These are phyloP conservation scores for Trichoderma citrinoviride DNA, from an alignment of 2,329 filamentous ascomycete species.

Conservation along the genomic window DNA sequence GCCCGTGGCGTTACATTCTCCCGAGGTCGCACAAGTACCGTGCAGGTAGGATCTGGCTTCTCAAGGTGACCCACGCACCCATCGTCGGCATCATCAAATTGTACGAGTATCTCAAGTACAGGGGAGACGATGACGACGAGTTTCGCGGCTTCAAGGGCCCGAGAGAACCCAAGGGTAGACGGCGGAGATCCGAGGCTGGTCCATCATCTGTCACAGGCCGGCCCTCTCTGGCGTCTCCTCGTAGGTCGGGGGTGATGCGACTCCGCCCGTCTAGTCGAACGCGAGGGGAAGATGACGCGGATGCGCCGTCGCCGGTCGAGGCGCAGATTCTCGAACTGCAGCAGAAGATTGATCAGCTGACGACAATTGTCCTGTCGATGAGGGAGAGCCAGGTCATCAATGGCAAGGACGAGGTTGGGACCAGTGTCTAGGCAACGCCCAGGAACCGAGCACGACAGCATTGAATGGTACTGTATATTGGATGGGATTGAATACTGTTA, in stretches of 20 bases:
- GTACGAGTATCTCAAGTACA: slow-evolving; percentile 57
- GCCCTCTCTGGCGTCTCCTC: slow-evolving; percentile 18
- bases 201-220: slow-evolving; percentile 22
- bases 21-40: slow-evolving; percentile 63
- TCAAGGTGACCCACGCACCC: slow-evolving; percentile 63
- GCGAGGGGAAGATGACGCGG: slow-evolving; percentile 36
- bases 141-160: slow-evolving; percentile 51
- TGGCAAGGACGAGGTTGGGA: neutral
- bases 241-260: slow-evolving; percentile 23
- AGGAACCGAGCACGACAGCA: neutral
- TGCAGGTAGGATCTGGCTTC: slow-evolving; percentile 57
- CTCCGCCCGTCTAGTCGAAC: slow-evolving; percentile 23
- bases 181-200: slow-evolving; percentile 25
- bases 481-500: neutral
- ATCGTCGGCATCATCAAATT: slow-evolving; percentile 66
- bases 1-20: slow-evolving; percentile 68
- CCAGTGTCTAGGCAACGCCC: neutral
- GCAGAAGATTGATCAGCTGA: slow-evolving; percentile 58
- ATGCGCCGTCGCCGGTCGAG: slow-evolving; percentile 45
- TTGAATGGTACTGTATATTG: neutral
- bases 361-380: slow-evolving; percentile 50
- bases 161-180: slow-evolving; percentile 29
- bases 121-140: slow-evolving; percentile 39
- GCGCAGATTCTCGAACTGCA: slow-evolving; percentile 54
- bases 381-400: slow-evolving; percentile 36